A percentile compares a stretch with the other conserved stretches of the same genome.
phyloP scores from a whole-genome alignment of 2,329 filamentous ascomycete genomes.

The Passalora sequoiae region DNA sequence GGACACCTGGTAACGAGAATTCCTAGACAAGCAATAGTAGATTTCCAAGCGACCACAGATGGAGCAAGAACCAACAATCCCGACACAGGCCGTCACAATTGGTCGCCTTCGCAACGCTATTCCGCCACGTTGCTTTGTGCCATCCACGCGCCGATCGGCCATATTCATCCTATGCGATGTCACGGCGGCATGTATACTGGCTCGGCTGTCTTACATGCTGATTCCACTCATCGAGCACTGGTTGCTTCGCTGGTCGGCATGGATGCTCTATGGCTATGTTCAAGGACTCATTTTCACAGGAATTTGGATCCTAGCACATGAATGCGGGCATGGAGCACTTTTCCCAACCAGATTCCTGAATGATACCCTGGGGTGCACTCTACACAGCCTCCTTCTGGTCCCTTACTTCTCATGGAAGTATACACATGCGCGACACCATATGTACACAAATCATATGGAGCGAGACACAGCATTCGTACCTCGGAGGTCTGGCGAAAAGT shows the following conservation, averaged over 20 bases:
- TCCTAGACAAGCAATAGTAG: too few relatives aligned
- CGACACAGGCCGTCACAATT: too few relatives aligned
- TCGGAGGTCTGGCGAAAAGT: constrained; percentile 9
- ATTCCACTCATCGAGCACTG: background rate
- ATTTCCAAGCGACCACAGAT: too few relatives aligned
- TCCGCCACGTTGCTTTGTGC: background rate
- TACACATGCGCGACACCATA: constrained; percentile 65
- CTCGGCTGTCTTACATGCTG: background rate
- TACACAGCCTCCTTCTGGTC: constrained; percentile 62
- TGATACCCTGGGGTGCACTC: constrained; percentile 56
- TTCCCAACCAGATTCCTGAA: constrained; percentile 55
- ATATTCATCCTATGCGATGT: background rate
- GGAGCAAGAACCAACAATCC: too few relatives aligned
- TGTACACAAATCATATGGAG: constrained; percentile 47
- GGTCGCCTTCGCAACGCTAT: background rate
- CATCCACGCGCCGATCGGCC: background rate
- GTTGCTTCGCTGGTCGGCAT: background rate
- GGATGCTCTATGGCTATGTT: constrained; percentile 52
- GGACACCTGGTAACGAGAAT: too few relatives aligned
- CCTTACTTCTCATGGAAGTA: constrained; percentile 72
- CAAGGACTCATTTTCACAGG: constrained; percentile 64
- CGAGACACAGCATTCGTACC: constrained; percentile 37
- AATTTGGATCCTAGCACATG: constrained; percentile 66
- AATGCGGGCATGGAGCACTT: constrained; percentile 66
- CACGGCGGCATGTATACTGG: background rate